Evolutionary conservation across 2,329 filamentous ascomycete genomes (phyloP).

Genomic region (Xylariaceae sp.): DNA sequence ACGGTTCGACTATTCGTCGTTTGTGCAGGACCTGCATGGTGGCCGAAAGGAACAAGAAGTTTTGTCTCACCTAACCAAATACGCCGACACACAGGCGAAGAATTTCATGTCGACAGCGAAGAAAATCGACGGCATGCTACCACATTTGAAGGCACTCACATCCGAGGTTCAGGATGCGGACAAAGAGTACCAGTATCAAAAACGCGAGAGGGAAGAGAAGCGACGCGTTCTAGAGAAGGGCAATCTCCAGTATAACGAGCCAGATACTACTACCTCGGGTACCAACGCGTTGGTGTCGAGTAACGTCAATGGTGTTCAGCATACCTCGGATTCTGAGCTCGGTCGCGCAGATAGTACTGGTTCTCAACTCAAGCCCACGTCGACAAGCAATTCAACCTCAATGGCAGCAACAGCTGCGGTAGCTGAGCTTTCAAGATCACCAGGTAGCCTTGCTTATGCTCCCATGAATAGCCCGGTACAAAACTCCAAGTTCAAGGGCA

Average conservation of each 20-base stretch:
- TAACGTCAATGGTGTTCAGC: constrained; percentile 54
- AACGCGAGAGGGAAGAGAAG: constrained; percentile 96
- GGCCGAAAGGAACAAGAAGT: constrained; percentile 99
- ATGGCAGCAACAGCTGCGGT: constrained; percentile 41
- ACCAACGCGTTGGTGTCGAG: constrained; percentile 44
- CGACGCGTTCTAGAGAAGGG: constrained; percentile 88
- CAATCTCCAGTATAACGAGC: constrained; percentile 74
- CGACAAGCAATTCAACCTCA: constrained; percentile 52
- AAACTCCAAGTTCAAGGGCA: constrained; percentile 79
- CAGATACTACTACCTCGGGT: constrained; percentile 62
- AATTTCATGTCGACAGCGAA: constrained; percentile 83
- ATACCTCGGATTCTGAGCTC: constrained; percentile 71
- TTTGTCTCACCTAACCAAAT: constrained; percentile 90
- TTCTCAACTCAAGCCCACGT: constrained; percentile 66
- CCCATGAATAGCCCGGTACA: constrained; percentile 59
- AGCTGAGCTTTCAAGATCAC: constrained; percentile 62
- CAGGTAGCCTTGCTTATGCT: constrained; percentile 58
- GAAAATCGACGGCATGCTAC: constrained; percentile 84
- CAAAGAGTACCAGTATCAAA: constrained; percentile 94
- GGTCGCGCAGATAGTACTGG: constrained; percentile 77
- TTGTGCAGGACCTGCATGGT: constrained; percentile 98
- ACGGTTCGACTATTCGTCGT: constrained; percentile 97
- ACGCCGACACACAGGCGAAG: constrained; percentile 87
- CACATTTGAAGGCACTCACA: constrained; percentile 87
- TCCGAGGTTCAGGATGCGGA: constrained; percentile 91